These are phyloP conservation scores for Heritiera fomes DNA, from an alignment of 345 rosid genomes.

Conservation along the genomic window DNA sequence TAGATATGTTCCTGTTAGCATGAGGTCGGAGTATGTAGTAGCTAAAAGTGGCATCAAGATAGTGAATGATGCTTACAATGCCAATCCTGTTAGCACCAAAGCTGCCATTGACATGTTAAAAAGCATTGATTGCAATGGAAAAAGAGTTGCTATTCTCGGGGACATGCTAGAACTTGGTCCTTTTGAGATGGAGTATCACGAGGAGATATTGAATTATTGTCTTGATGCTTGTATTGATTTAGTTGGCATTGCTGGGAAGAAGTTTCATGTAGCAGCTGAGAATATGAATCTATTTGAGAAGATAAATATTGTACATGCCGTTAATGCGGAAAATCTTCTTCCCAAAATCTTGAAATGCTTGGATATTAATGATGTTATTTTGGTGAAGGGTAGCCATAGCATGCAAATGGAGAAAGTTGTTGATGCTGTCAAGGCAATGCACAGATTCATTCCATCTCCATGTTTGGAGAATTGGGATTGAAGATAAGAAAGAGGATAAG, in stretches of 20 bases:
- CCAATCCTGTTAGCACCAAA: conserved; percentile 35
- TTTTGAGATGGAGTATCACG: conserved; percentile 27
- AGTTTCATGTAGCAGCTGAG: conserved; percentile 26
- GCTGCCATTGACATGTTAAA: conserved; percentile 35
- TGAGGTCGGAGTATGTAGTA: conserved; percentile 32
- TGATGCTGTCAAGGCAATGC: conserved; percentile 13
- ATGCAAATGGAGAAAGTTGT: conserved; percentile 36
- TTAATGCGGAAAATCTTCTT: conserved; percentile 24
- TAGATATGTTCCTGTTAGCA: conserved; percentile 27
- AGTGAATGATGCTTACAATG: conserved; percentile 36
- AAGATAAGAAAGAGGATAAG: neutral
- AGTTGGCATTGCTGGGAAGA: conserved; percentile 27
- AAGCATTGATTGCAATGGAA: conserved; percentile 29
- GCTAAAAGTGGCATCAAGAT: conserved; percentile 31
- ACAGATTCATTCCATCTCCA: neutral
- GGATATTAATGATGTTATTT: conserved; percentile 24
- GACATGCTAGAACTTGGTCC: conserved; percentile 38
- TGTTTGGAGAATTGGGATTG: neutral
- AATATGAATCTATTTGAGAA: conserved; percentile 18
- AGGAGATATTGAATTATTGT: conserved; percentile 22
- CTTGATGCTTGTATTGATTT: conserved; percentile 10
- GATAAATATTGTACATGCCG: conserved; percentile 24
- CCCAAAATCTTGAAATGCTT: conserved; percentile 29
- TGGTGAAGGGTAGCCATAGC: conserved; percentile 35
- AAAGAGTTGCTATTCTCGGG: conserved; percentile 32